Base-by-base conservation (phyloP, 139 green algal species). In the Haematococcus sp. region DNA sequence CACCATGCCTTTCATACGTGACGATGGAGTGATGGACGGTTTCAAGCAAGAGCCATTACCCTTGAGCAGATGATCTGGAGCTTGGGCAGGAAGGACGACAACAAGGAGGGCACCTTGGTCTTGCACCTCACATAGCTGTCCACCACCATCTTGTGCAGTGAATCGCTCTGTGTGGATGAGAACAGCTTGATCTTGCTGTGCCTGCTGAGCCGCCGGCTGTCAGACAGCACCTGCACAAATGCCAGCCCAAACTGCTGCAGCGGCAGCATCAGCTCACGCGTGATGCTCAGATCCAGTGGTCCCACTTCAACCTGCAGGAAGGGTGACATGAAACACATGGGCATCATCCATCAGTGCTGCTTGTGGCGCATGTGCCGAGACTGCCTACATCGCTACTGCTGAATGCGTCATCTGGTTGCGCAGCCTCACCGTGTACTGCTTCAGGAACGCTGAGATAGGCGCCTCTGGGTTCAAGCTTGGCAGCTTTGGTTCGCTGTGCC, bases 31-130 rank as follows among this genome's bases (percentile, higher is more conserved):
- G n/a, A n/a, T n/a, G n/a, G n/a, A n/a, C n/a, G n/a, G n/a, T n/a
- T n/a, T n/a, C n/a, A n/a, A n/a, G n/a, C n/a, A n/a, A n/a, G n/a
- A n/a, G n/a, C n/a, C n/a, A n/a, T n/a, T n/a, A 83, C 78, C 66
- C 78, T 59, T 2, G 79, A 76, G 73, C 83, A 88, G 15, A 19
- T 49, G 4, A 88, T 11, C 33, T 82, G 58, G 28, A 85, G 32
- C 61, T 76, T 79, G 23, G 84, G 80, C 64, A 84, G 63, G 60
- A 89, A 78, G 7, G 69, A 51, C 7, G 80, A 69, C 56, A 89
- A 67, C 2, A 77, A 74, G 40, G 67, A 84, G 1, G 84, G 80
- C 25, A 89, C 59, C 4, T 43, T 28, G 20, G 84, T 69, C 16
- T 55, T 32, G 64, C 80, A 72, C 3, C 76, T 77, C 27, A 68